phyloP scores from a whole-genome alignment of 441 rosid species.

The Euphorbia neoarborescens region DNA sequence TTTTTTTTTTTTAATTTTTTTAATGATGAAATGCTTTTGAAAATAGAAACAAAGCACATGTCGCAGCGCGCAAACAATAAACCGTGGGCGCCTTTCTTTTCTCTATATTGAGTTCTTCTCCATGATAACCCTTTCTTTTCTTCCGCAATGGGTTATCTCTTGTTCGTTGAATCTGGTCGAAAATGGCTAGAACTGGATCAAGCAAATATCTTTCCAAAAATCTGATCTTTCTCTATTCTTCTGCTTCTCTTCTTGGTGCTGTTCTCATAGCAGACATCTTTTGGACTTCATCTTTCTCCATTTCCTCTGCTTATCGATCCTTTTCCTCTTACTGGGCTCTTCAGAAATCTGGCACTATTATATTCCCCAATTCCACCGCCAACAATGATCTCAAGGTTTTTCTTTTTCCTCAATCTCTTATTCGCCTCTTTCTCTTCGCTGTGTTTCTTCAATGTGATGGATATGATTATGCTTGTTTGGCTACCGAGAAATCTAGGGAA shows the following conservation, averaged over 20 bases:
- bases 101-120: background rate
- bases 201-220: conserved; percentile 27
- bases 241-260: conserved; percentile 31
- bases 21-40: no score
- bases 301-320: conserved; percentile 26
- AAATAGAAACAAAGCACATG: background rate
- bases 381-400: conserved; percentile 22
- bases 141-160: conserved; percentile 13
- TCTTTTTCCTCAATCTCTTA: background rate
- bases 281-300: conserved; percentile 44
- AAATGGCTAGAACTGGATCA: conserved; percentile 33
- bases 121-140: conserved; percentile 4
- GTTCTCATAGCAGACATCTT: conserved; percentile 35
- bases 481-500: background rate
- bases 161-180: conserved; percentile 8
- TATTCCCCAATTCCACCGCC: conserved; percentile 19
- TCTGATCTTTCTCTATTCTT: conserved; percentile 29
- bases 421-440: background rate
- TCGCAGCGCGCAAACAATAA: conserved; percentile 20
- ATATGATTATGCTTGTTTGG: background rate
- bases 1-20: no score
- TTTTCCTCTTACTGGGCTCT: conserved; percentile 37
- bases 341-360: conserved; percentile 20
- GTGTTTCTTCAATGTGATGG: conserved; percentile 3
- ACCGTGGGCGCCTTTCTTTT: conserved; percentile 61